phyloP scores from a whole-genome alignment of 306 rosid genomes.

The Adenanthera pavonina region DNA sequence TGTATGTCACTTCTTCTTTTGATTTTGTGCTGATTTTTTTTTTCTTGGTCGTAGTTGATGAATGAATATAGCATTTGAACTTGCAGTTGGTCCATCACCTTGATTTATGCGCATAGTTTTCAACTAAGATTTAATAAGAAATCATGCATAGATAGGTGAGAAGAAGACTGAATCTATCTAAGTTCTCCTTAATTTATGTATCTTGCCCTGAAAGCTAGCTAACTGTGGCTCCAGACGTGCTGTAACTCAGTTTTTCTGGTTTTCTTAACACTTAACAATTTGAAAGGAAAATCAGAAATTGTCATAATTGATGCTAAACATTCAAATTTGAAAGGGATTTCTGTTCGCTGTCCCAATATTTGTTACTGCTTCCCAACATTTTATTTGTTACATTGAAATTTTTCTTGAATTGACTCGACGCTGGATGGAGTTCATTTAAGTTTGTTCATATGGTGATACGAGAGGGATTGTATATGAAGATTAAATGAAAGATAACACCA shows the following conservation, averaged over 20 bases:
- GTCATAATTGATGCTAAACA: background rate
- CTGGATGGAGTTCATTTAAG: background rate
- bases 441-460: background rate
- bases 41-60: background rate
- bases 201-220: background rate
- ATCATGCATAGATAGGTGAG: background rate
- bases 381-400: background rate
- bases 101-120: slow-evolving; percentile 21
- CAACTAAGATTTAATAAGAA: background rate
- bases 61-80: slow-evolving; percentile 14
- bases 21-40: background rate
- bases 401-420: background rate
- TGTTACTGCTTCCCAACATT: background rate
- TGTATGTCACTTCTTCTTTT: background rate
- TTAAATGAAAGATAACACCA: background rate
- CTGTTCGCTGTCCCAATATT: background rate
- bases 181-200: background rate
- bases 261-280: background rate
- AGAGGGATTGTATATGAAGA: background rate
- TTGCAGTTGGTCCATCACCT: background rate
- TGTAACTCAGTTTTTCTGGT: background rate
- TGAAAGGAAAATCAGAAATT: background rate
- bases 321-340: background rate
- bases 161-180: background rate
- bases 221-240: background rate